These are phyloP conservation scores for Simplicillium sp. DNA, from an alignment of 2,329 filamentous ascomycete species.

Conservation along the genomic window DNA sequence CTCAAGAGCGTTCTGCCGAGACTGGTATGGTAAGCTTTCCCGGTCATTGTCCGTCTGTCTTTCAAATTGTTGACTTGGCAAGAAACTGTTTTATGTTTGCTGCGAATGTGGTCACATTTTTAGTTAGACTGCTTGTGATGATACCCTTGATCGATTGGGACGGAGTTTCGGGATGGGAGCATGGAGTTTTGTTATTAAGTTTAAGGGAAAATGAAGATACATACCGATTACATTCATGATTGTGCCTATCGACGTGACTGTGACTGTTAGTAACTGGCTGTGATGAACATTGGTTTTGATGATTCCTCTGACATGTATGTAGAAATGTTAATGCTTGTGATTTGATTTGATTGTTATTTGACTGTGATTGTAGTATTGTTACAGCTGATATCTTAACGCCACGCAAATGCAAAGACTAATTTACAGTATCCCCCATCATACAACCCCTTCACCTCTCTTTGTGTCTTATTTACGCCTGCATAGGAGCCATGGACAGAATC, in stretches of 20 bases:
- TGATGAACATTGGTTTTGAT: no score
- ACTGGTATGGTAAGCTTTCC: constrained; percentile 81
- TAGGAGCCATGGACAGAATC: constrained; percentile 88
- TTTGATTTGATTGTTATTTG: no score
- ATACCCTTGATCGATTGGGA: constrained; percentile 9
- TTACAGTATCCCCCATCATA: constrained; percentile 20
- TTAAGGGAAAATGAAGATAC: no score
- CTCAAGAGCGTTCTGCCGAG: constrained; percentile 90
- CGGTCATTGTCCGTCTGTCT: not conserved
- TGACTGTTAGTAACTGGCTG: no score
- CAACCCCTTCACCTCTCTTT: constrained; percentile 5
- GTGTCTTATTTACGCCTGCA: constrained; percentile 36
- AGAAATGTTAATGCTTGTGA: no score
- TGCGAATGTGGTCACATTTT: constrained; percentile 89
- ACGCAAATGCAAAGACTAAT: constrained; percentile 17
- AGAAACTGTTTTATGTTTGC: constrained; percentile 94
- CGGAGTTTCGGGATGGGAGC: constrained; percentile 1
- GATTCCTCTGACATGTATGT: no score
- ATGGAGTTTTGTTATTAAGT: no score
- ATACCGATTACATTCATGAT: no score
- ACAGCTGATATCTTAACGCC: constrained; percentile 21
- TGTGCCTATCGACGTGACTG: no score
- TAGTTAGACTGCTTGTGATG: constrained; percentile 27
- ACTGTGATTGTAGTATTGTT: constrained; percentile 8
- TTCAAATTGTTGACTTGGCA: constrained; percentile 2